Evolutionary conservation across 1,284 basidiomycete species (phyloP).

Genomic region (Leucoagaricus sp.): DNA sequence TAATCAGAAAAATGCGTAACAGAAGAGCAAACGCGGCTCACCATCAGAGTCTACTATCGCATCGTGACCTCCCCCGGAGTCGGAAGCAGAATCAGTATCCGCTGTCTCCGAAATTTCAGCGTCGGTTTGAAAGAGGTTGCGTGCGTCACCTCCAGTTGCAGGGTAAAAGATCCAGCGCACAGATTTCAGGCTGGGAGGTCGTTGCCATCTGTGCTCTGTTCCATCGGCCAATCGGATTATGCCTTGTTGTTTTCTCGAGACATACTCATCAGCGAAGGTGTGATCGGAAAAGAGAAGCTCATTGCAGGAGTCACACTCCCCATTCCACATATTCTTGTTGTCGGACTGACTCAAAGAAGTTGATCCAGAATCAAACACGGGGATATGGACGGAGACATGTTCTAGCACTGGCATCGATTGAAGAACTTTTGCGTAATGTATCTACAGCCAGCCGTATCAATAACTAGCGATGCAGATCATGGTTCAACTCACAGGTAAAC

Average conservation of each 20-base stretch:
- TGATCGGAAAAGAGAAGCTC: slow-evolving; percentile 33
- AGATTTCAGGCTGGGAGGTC: not conserved
- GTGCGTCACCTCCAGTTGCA: not conserved
- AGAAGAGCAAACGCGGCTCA: not conserved
- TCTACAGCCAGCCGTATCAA: slow-evolving; percentile 19
- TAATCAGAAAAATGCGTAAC: not conserved
- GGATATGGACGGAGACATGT: slow-evolving; percentile 30
- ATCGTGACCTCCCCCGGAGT: slow-evolving; percentile 10
- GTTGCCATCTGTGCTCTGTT: not conserved
- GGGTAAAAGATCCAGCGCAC: not conserved
- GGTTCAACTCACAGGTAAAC: slow-evolving; percentile 31
- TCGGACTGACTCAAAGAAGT: slow-evolving; percentile 11
- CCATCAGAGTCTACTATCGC: not conserved
- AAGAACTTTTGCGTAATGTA: slow-evolving; percentile 32
- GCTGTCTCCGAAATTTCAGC: not conserved
- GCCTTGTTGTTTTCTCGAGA: slow-evolving; percentile 29
- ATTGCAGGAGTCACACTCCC: slow-evolving; percentile 40
- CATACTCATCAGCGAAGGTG: slow-evolving; percentile 29
- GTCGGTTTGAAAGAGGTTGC: not conserved
- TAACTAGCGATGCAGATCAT: not conserved
- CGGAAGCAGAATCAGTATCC: not conserved
- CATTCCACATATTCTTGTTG: slow-evolving; percentile 32
- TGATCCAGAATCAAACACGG: slow-evolving; percentile 24
- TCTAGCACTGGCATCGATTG: slow-evolving; percentile 26
- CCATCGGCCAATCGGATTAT: slow-evolving; percentile 12